These are phyloP conservation scores for Acrocalymma vagum DNA, from an alignment of 2,329 filamentous ascomycete genomes.

Conservation along the genomic window DNA sequence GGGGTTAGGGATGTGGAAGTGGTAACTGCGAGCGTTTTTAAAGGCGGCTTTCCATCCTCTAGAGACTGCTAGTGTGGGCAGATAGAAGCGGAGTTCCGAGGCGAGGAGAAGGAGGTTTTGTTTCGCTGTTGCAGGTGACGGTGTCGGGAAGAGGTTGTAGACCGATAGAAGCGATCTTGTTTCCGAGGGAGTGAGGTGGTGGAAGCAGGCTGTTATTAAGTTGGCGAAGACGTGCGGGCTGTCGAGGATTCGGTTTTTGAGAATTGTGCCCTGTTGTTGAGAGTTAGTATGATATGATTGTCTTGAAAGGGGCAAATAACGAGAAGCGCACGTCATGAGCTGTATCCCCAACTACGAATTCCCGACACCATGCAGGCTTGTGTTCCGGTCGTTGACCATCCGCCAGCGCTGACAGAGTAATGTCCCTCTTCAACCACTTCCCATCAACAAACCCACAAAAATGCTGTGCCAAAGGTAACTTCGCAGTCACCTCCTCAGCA, in stretches of 20 bases:
- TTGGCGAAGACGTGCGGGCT: slow-evolving; percentile 19
- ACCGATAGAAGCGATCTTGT: slow-evolving; percentile 26
- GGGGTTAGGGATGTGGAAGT: slow-evolving; percentile 41
- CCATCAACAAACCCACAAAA: slow-evolving; percentile 35
- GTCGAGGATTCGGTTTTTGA: slow-evolving; percentile 43
- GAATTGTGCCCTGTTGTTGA: slow-evolving; percentile 29
- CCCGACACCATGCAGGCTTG: slow-evolving; percentile 55
- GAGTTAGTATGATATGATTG: slow-evolving; percentile 22
- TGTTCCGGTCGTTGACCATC: slow-evolving; percentile 30
- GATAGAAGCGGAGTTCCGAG: slow-evolving; percentile 57
- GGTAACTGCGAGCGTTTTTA: slow-evolving; percentile 24
- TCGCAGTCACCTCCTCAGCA: slow-evolving; percentile 27
- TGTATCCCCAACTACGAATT: slow-evolving; percentile 57
- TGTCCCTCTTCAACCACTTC: slow-evolving; percentile 25
- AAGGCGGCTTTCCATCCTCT: slow-evolving; percentile 30
- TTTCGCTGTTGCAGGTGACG: slow-evolving; percentile 32
- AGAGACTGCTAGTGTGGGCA: slow-evolving; percentile 50
- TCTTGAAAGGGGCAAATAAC: slow-evolving; percentile 1
- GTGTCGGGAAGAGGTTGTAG: slow-evolving; percentile 48
- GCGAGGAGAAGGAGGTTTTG: slow-evolving; percentile 40
- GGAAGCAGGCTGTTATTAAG: slow-evolving; percentile 22
- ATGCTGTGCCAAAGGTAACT: slow-evolving; percentile 34
- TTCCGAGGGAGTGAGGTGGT: slow-evolving; percentile 27
- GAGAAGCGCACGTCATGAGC: slow-evolving; percentile 53
- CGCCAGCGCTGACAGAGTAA: slow-evolving; percentile 23